Evolutionary conservation across 1,284 basidiomycete species (phyloP), one percentile per base, ranked within the genome.

Genomic region (Rhizoctonia solani): DNA sequence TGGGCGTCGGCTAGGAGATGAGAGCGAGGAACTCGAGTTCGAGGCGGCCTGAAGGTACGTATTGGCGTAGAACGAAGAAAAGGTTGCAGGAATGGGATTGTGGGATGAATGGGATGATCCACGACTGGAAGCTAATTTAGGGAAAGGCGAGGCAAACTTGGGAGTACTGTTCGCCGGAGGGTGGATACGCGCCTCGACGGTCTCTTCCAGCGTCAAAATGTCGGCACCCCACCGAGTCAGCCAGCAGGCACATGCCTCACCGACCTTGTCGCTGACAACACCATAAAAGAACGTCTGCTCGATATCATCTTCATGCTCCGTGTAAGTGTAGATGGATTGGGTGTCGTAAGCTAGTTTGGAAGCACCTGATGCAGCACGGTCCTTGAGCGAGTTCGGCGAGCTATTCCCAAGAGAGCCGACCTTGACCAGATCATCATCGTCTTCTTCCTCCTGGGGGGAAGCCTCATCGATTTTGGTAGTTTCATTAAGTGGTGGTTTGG

Each of bases 241-340:
- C 93, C 94, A 98, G 75, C 90, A 93, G 3, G 86, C 85, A 71
- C 89, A 89, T 0, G 92, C 90, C 77, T 96, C 93, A 27, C 94
- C 94, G 69, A 97, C 91, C 79, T 93, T 95, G 77, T 94, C 87
- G 0, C 90, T 91, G 3, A 92, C 82, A 23, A 85, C 81, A 23
- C 94, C 95, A 74, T 95, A 95, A 74, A 88, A 86, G 73, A 86
- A 88, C 68, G 76, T 74, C 44, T 76, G 74, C 39, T 72, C 72
- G 32, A 68, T 37, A 25, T 69, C 69, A 5, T 70, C 67, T 16
- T 70, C 44, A 25, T 8, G n/a, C 19, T 61, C 58, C n/a, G n/a
- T n/a, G n/a, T n/a, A n/a, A 21, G 54, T 56, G 23, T 49, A 61
- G 29, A 50, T 29, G 21, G 58, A 61, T 30, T 29, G 58, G 1